These are phyloP conservation scores for Blastobotrys chiropterorum DNA, from an alignment of 805 yeast species.

Conservation along the genomic window DNA sequence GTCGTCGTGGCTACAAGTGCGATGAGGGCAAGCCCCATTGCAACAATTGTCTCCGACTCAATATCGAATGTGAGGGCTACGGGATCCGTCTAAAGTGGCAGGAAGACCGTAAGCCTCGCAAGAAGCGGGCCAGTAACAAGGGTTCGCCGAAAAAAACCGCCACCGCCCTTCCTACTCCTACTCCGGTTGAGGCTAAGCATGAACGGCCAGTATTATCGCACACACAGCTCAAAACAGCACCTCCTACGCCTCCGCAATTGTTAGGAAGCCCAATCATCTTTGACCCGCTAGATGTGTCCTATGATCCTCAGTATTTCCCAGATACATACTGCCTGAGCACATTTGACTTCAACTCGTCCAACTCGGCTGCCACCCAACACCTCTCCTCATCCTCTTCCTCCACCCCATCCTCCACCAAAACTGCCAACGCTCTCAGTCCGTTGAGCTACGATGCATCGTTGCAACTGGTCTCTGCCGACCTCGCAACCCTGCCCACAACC, in stretches of 20 bases:
- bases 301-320: too few species aligned
- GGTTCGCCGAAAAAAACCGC: background rate
- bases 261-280: background rate
- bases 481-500: too few species aligned
- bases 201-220: background rate
- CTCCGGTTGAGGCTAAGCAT: background rate
- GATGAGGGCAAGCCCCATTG: conserved; percentile 23
- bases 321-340: background rate
- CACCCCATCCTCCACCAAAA: background rate
- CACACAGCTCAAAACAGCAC: too few species aligned
- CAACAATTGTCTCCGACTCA: conserved; percentile 17
- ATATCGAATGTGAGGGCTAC: conserved; percentile 21
- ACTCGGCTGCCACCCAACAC: background rate
- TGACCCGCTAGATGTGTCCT: background rate
- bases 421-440: background rate
- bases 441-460: background rate
- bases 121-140: background rate
- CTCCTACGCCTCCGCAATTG: too few species aligned
- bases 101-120: conserved; percentile 7
- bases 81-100: conserved; percentile 24
- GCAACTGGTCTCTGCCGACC: too few species aligned
- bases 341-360: background rate
- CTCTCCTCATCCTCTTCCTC: background rate
- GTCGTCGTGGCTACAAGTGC: conserved; percentile 22
- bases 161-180: background rate